Evolutionary conservation across 257 asterid species (phyloP), one percentile per base, ranked within the genome.

Genomic region (Jaltomata sinuosa): DNA sequence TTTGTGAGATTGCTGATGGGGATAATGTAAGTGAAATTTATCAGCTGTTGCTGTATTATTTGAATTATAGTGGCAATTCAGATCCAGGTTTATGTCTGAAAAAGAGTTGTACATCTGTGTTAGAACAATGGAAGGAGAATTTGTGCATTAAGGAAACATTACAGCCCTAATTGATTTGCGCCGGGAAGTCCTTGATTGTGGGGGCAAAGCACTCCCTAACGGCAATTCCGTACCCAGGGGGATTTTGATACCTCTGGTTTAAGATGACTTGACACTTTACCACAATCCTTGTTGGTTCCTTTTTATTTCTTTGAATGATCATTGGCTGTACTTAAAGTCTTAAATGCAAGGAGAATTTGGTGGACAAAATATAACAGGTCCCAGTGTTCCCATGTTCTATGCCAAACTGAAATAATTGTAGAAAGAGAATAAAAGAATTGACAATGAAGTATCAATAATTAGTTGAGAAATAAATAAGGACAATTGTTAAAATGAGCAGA

Each of bases 161-260:
- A 15, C 53, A 49, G 53, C 53, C 53, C n/a, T n/a, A n/a, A n/a
- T n/a, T n/a, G n/a, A n/a, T 21, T 54, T 55, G 62, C 0, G 27
- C 0, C 2, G 0, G 62, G 27, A 21, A 54, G 62, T 54, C 0
- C 0, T 54, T n/a, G 2, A n/a, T n/a, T n/a, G n/a, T n/a, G 15
- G 2, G 15, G 0, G 31, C 31, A n/a, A 57, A 57, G 31, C 9
- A 2, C 65, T 57, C n/a, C 14, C 15, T 55, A 0, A n/a, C 9
- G 31, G 0, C 21, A 32, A 3, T 32, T 2, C 36, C 36, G n/a
- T n/a, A n/a, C n/a, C 0, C 12, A 21, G 3, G 0, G 7, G 0
- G 1, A 57, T 5, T 55, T 21, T 8, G 3, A 55, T 0, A 57
- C 6, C 0, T n/a, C 7, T n/a, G 0, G 3, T 8, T 55, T 21